Percentiles rank a stretch among this genome's conserved stretches.
phyloP scores from a whole-genome alignment of 768 basidiomycete genomes.

The Auricularia sp. region DNA sequence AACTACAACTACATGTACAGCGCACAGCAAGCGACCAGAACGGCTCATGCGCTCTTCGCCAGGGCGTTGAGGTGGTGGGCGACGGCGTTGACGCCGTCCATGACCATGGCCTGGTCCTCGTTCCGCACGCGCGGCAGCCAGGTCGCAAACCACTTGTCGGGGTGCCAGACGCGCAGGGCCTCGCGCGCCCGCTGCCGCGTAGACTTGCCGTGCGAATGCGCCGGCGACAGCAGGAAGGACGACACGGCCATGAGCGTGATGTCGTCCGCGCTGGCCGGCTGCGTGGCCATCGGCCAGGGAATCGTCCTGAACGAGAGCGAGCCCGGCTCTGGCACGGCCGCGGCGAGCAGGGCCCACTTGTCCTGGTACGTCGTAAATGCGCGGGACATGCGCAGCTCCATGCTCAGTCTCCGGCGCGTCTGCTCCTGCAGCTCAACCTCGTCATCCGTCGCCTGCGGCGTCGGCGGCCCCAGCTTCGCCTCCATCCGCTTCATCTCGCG shows the following conservation, averaged over 20 bases:
- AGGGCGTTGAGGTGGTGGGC: conserved; percentile 6
- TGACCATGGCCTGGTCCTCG: not conserved
- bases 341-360: not conserved
- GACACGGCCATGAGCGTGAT: conserved; percentile 46
- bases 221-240: conserved; percentile 52
- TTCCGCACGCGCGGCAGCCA: not conserved
- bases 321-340: not conserved
- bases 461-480: not conserved
- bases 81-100: conserved; percentile 2
- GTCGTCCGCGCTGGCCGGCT: conserved; percentile 35
- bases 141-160: conserved; percentile 41
- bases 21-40: too few relatives aligned
- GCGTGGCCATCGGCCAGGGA: conserved; percentile 56
- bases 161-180: conserved; percentile 71
- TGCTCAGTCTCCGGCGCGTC: not conserved
- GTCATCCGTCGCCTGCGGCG: not conserved
- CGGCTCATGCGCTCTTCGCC: not conserved
- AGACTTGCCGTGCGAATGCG: conserved; percentile 47
- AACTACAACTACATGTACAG: too few relatives aligned
- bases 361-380: not conserved
- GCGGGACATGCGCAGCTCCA: not conserved
- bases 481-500: not conserved
- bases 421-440: not conserved
- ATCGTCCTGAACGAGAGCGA: conserved; percentile 46
- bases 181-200: conserved; percentile 55